Base-by-base conservation (phyloP, 2,329 filamentous ascomycete genomes). In the Tolypocladium nubicola region DNA sequence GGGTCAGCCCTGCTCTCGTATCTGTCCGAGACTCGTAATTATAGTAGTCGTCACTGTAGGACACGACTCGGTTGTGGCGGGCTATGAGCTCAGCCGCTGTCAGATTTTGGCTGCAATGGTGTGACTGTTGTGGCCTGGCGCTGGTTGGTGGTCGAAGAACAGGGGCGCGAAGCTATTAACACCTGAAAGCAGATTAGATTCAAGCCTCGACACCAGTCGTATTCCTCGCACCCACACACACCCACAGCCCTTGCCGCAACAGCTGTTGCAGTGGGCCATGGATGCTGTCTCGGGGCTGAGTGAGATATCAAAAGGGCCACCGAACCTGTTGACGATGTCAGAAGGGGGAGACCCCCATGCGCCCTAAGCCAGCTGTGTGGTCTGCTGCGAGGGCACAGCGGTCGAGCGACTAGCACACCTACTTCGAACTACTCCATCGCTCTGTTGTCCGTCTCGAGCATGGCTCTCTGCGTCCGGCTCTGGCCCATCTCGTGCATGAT, bases 401-500 rank as follows among this genome's bases (percentile, higher is more conserved):
- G 40, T 4, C 21, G 19, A 41, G 40, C 19, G n/a, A 41, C 19
- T 21, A n/a, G 19, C 40, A 41, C n/a, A 41, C n/a, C 39, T 39
- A 39, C 38, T 39, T 9, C 13, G 37, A 14, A 38, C 37, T n/a
- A 50, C 47, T n/a, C 47, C 16, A 21, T n/a, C 26, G 47, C 47
- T 49, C 26, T 8, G 26, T 33, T 13, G 47, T 8, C 47, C 30
- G 30, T 14, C 33, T 37, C 30, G 30, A 37, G 30, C 30, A 37
- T n/a, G 30, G 47, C 47, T 37, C 30, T 52, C 30, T 13, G 60
- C 53, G 63, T 62, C n/a, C 61, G 63, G 23, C 61, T 62, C 37
- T 65, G 63, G 47, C 60, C 75, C 26, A 86, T 67, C 65, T 82
- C 76, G 33, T 70, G 67, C 88, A 96, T 93, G 66, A 90, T 82